Conservation (phyloP, 1,284 basidiomycete species). For the Rhodotorula sp. region DNA sequence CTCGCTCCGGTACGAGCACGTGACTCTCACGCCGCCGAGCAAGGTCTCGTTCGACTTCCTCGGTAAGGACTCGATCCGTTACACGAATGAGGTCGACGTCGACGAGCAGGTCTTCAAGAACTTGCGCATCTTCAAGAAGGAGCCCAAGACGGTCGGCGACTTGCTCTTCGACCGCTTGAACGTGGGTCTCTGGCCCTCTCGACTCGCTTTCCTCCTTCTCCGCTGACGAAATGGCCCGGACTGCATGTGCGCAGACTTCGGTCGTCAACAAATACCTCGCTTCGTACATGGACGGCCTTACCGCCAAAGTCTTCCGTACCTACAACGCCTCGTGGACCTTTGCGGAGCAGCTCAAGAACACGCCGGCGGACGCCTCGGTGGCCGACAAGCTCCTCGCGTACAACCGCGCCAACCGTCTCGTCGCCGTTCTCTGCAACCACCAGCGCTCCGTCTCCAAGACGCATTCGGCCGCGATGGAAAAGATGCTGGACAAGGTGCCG, state of each 20-base stretch:
- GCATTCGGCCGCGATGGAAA: conserved; percentile 86
- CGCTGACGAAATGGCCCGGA: not conserved
- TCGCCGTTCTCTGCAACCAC: conserved; percentile 97
- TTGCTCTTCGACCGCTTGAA: conserved; percentile 79
- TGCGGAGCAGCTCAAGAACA: conserved; percentile 78
- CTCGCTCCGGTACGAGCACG: conserved; percentile 88
- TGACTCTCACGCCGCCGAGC: conserved; percentile 82
- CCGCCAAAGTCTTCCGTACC: conserved; percentile 98
- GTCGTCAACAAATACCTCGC: conserved; percentile 84
- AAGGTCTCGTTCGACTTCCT: conserved; percentile 87
- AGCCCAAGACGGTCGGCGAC: conserved; percentile 83
- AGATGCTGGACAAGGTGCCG: conserved; percentile 77
- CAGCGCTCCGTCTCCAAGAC: conserved; percentile 87
- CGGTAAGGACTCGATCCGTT: conserved; percentile 96
- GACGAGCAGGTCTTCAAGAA: conserved; percentile 87
- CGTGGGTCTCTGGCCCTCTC: conserved; percentile 28
- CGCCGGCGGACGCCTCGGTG: conserved; percentile 67
- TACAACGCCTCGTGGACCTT: conserved; percentile 96
- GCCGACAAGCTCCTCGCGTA: conserved; percentile 93
- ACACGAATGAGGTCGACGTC: conserved; percentile 77
- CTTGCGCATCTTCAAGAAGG: conserved; percentile 80
- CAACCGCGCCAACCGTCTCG: conserved; percentile 90
- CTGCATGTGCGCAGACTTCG: conserved; percentile 60
- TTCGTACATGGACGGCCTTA: conserved; percentile 90
- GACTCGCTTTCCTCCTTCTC: not conserved